A percentile compares a stretch with the other conserved stretches of the same genome.
These are phyloP conservation scores for Cutaneotrichosporon sp. DNA, from an alignment of 1,284 basidiomycete species.

Conservation along the genomic window DNA sequence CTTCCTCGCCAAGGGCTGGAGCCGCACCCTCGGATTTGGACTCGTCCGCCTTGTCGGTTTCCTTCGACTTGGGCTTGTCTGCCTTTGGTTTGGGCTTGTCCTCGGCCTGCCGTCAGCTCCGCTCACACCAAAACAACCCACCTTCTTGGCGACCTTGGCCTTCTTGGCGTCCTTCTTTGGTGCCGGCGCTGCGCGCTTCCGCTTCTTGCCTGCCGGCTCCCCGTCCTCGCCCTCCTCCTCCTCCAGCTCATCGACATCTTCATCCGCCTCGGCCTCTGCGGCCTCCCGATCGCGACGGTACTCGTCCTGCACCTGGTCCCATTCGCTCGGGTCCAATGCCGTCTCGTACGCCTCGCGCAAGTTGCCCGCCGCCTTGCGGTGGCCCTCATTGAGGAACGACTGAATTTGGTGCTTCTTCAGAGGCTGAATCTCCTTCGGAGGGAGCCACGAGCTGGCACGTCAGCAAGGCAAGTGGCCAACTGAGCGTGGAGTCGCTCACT, in stretches of 20 bases:
- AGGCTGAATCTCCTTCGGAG: constrained; percentile 74
- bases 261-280: constrained; percentile 60
- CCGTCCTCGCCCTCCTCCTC: constrained; percentile 57
- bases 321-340: constrained; percentile 74
- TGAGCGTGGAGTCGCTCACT: constrained; percentile 60
- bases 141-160: constrained; percentile 55
- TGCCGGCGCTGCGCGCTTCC: constrained; percentile 55
- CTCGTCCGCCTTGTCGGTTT: constrained; percentile 45
- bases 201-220: constrained; percentile 56
- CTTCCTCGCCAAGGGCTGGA: constrained; percentile 31
- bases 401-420: constrained; percentile 79
- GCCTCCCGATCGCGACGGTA: constrained; percentile 60
- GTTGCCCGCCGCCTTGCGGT: constrained; percentile 69
- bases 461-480: constrained; percentile 1
- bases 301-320: constrained; percentile 59
- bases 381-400: constrained; percentile 70
- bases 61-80: constrained; percentile 43
- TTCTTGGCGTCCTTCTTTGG: constrained; percentile 58
- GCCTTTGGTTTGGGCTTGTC: constrained; percentile 58
- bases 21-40: constrained; percentile 31
- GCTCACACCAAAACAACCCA: constrained; percentile 14
- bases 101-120: constrained; percentile 16
- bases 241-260: constrained; percentile 62
- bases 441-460: constrained; percentile 73
- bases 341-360: constrained; percentile 77